A percentile compares a stretch with the other conserved stretches of the same genome.
Conservation (phyloP, 73 alveolate genomes). For the Tetrahymena malaccensis region DNA sequence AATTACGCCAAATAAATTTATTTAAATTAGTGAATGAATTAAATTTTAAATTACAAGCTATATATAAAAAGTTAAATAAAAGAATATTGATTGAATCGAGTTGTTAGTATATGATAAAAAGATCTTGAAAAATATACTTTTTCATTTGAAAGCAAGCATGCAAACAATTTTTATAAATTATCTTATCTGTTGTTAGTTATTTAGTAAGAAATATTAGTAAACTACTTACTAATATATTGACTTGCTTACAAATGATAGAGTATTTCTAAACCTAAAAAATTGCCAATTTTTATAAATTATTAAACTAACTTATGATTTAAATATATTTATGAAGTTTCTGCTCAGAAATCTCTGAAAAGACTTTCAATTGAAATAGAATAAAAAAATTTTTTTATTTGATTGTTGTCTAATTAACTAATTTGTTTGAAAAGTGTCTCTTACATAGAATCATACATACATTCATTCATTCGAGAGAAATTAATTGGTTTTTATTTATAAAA, state of each 20-base stretch:
- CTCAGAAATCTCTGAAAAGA: not conserved
- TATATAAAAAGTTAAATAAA: no score
- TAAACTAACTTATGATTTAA: not conserved
- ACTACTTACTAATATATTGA: not conserved
- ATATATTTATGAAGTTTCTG: not conserved
- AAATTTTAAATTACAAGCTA: not conserved
- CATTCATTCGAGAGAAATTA: not conserved
- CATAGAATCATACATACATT: not conserved
- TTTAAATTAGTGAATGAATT: not conserved
- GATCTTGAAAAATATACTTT: no score
- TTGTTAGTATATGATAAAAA: not conserved
- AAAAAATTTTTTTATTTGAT: not conserved
- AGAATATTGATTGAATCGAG: not conserved
- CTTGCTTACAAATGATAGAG: not conserved
- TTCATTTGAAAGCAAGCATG: no score
- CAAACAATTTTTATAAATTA: no score
- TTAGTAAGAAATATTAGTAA: not conserved
- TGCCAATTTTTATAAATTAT: not conserved
- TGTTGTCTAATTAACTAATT: not conserved
- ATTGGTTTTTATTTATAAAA: not conserved
- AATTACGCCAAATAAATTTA: not conserved
- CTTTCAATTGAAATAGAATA: not conserved
- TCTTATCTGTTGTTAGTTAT: not conserved
- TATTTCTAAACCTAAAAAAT: not conserved
- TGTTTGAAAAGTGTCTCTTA: not conserved